Percentiles rank a stretch among this genome's conserved stretches.
phyloP scores from a whole-genome alignment of 1,284 basidiomycete species.

The Schizopora paradoxa region DNA sequence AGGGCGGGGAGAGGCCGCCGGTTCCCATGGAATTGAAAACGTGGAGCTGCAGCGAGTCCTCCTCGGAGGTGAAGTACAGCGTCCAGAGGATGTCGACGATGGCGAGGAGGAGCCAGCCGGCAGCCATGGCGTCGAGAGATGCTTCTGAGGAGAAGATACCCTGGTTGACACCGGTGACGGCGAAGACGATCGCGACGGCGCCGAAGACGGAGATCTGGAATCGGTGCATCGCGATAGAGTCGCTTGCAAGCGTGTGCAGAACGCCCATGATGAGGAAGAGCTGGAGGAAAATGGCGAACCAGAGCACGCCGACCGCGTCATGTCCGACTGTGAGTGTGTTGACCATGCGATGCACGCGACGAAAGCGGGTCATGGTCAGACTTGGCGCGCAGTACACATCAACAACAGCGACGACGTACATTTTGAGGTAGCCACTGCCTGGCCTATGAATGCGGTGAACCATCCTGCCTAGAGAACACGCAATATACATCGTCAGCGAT shows the following conservation, averaged over 20 bases:
- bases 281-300: slow-evolving; percentile 92
- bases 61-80: slow-evolving; percentile 93
- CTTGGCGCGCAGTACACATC: too few relatives aligned
- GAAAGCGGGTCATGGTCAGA: too few relatives aligned
- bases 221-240: slow-evolving; percentile 80
- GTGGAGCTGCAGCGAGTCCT: slow-evolving; percentile 80
- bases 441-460: slow-evolving; percentile 89
- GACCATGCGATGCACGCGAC: too few relatives aligned
- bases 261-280: slow-evolving; percentile 79
- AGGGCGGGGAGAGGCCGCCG: slow-evolving; percentile 78
- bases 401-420: slow-evolving; percentile 37
- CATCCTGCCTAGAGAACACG: slow-evolving; percentile 62
- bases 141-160: slow-evolving; percentile 51
- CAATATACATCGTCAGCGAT: slow-evolving; percentile 12
- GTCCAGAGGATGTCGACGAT: slow-evolving; percentile 94
- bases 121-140: slow-evolving; percentile 77
- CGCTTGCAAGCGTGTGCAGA: slow-evolving; percentile 76
- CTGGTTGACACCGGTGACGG: slow-evolving; percentile 71
- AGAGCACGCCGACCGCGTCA: slow-evolving; percentile 60
- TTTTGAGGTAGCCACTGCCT: slow-evolving; percentile 61
- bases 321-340: slow-evolving; percentile 40
- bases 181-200: slow-evolving; percentile 82
- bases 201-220: slow-evolving; percentile 88
- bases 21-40: slow-evolving; percentile 85
- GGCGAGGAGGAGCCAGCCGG: slow-evolving; percentile 90